Conservation (phyloP, 2,329 filamentous ascomycete species). For the Diaporthe sp. region DNA sequence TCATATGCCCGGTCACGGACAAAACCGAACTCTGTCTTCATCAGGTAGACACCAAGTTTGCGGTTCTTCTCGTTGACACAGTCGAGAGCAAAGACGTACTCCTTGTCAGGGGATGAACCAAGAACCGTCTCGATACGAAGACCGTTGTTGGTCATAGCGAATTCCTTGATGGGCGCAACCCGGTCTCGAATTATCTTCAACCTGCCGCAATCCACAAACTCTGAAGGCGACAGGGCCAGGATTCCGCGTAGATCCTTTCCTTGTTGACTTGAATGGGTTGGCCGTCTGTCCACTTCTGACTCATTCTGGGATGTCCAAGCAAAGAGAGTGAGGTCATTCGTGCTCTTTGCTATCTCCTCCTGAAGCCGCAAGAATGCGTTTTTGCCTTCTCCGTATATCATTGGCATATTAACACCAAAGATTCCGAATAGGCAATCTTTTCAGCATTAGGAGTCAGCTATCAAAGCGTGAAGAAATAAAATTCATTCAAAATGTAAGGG, state of each 20-base stretch:
- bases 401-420: conserved; percentile 48
- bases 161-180: conserved; percentile 39
- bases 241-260: conserved; percentile 39
- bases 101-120: conserved; percentile 30
- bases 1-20: conserved; percentile 34
- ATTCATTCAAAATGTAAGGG: no score
- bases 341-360: conserved; percentile 46
- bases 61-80: conserved; percentile 32
- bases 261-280: conserved; percentile 23
- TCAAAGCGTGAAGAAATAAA: no score
- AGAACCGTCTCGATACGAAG: conserved; percentile 39
- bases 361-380: conserved; percentile 46
- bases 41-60: conserved; percentile 36
- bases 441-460: no score
- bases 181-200: conserved; percentile 37
- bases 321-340: conserved; percentile 42
- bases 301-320: conserved; percentile 41
- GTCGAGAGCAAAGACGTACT: conserved; percentile 40
- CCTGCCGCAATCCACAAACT: conserved; percentile 37
- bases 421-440: conserved; percentile 41
- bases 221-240: conserved; percentile 39
- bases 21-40: conserved; percentile 37
- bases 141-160: conserved; percentile 41
- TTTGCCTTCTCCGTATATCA: conserved; percentile 48
- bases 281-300: conserved; percentile 13